phyloP scores from a whole-genome alignment of 2,329 filamentous ascomycete species.

The Colletotrichum sp. region DNA sequence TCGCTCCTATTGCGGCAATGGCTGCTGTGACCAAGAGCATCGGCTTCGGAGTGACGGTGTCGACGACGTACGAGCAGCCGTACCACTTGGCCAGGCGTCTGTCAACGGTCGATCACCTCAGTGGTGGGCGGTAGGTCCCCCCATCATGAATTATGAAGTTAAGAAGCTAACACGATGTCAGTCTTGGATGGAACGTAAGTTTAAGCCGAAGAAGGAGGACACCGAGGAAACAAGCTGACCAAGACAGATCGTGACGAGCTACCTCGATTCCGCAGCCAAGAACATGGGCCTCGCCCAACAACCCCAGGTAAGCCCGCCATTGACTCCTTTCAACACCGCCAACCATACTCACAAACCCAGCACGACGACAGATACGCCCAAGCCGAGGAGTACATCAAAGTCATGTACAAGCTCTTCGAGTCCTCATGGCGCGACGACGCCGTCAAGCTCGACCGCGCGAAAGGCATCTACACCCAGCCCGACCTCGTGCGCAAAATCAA shows the following conservation, averaged over 20 bases:
- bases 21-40: conserved; percentile 72
- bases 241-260: conserved; percentile 68
- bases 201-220: rapidly evolving
- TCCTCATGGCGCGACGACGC: conserved; percentile 73
- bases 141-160: background rate
- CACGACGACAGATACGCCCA: conserved; percentile 72
- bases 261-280: conserved; percentile 71
- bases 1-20: conserved; percentile 71
- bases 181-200: conserved; percentile 61
- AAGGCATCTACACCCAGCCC: conserved; percentile 59
- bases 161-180: conserved; percentile 22
- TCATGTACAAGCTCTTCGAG: conserved; percentile 71
- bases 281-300: conserved; percentile 68
- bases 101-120: conserved; percentile 72
- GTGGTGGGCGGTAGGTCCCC: conserved; percentile 58
- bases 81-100: conserved; percentile 71
- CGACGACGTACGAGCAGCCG: conserved; percentile 74
- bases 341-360: conserved; percentile 21
- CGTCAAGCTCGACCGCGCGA: conserved; percentile 62
- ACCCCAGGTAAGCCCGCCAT: conserved; percentile 31
- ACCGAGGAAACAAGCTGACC: conserved; percentile 8
- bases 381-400: conserved; percentile 68
- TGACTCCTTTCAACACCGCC: rapidly evolving
- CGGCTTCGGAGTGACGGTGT: conserved; percentile 73
- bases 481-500: conserved; percentile 67